These are phyloP conservation scores for Rauvolfia tetraphylla DNA, from an alignment of 257 asterid species.

Conservation along the genomic window DNA sequence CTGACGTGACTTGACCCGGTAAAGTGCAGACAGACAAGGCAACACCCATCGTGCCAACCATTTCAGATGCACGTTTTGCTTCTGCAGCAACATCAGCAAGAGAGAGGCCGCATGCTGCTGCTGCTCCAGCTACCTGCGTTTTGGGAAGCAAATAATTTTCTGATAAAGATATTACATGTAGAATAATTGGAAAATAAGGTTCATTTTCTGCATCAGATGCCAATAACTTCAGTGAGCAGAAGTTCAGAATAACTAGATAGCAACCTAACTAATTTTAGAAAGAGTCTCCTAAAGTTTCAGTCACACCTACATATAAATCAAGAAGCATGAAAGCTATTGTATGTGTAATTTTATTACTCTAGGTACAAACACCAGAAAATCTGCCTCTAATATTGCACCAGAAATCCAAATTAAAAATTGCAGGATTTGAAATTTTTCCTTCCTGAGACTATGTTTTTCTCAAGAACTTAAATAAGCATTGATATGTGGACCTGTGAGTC, in stretches of 20 bases:
- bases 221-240: neutral
- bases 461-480: neutral
- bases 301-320: neutral
- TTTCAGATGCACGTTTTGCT: slow-evolving; percentile 87
- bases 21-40: slow-evolving; percentile 92
- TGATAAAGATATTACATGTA: neutral
- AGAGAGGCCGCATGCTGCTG: slow-evolving; percentile 83
- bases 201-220: neutral
- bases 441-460: neutral
- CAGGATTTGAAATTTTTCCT: too few relatives aligned
- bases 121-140: slow-evolving; percentile 94
- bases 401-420: neutral
- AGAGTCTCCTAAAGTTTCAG: neutral
- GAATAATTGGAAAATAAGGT: neutral
- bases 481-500: neutral
- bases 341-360: neutral
- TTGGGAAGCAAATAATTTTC: slow-evolving; percentile 6
- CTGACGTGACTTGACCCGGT: slow-evolving; percentile 87
- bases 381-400: neutral
- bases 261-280: neutral
- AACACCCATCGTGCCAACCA: slow-evolving; percentile 98
- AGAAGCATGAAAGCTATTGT: neutral
- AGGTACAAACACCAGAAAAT: neutral
- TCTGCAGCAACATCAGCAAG: slow-evolving; percentile 79
- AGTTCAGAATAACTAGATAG: neutral